Percentiles rank a stretch among this genome's conserved stretches.
phyloP scores from a whole-genome alignment of 257 asterid genomes.

The Nicotiana otophora region DNA sequence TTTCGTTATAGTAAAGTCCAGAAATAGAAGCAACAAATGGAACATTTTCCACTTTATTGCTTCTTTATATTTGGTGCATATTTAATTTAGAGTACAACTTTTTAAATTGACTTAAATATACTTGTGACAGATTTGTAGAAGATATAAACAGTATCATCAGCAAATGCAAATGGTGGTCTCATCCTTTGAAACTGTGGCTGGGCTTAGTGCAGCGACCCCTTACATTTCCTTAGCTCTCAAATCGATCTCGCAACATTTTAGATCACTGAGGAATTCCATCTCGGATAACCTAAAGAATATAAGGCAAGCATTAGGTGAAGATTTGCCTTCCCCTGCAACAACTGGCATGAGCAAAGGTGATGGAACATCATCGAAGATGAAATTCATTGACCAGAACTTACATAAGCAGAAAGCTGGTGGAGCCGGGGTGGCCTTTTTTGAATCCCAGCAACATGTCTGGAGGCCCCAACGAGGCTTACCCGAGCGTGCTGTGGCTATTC shows the following conservation, averaged over 20 bases:
- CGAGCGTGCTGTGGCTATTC: slow-evolving; percentile 71
- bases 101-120: not conserved
- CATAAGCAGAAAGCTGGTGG: slow-evolving; percentile 38
- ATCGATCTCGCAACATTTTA: slow-evolving; percentile 49
- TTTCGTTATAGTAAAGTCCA: not conserved
- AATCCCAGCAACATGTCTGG: slow-evolving; percentile 55
- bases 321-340: slow-evolving; percentile 34
- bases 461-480: slow-evolving; percentile 93
- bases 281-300: slow-evolving; percentile 39
- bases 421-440: slow-evolving; percentile 25
- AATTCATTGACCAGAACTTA: slow-evolving; percentile 38
- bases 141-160: slow-evolving; percentile 65
- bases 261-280: slow-evolving; percentile 45
- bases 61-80: not conserved
- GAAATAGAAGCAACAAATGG: not conserved
- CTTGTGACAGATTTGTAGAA: slow-evolving; percentile 47
- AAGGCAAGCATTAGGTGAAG: slow-evolving; percentile 45
- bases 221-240: slow-evolving; percentile 53
- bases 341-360: slow-evolving; percentile 26
- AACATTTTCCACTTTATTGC: not conserved
- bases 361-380: slow-evolving; percentile 31
- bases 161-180: slow-evolving; percentile 81
- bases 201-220: slow-evolving; percentile 68
- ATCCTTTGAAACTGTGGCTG: slow-evolving; percentile 70
- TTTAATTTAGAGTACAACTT: no score